Evolutionary conservation across 169 alveolate species (phyloP).

Genomic region (Amoebophrya sp.): DNA sequence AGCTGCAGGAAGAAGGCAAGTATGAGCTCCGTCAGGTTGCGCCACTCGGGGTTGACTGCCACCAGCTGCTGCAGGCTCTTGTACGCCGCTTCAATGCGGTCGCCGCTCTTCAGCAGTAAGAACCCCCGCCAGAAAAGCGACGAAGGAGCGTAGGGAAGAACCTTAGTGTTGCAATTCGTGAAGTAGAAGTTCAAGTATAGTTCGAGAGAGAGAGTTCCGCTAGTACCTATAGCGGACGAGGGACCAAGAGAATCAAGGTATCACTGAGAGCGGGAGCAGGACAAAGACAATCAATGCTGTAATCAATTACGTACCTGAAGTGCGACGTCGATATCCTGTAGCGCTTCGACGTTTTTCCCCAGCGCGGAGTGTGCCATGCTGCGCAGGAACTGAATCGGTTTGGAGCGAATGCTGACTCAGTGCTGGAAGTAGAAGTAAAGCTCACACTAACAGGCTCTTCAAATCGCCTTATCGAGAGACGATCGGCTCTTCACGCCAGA

Average conservation of each 20-base stretch:
- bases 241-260: too few relatives aligned
- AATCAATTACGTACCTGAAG: neutral
- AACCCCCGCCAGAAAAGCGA: neutral
- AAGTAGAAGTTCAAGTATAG: too few relatives aligned
- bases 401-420: too few relatives aligned
- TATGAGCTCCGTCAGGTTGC: neutral
- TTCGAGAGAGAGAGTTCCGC: too few relatives aligned
- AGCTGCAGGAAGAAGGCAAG: neutral
- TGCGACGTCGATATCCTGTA: neutral
- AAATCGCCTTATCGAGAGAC: too few relatives aligned
- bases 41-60: neutral
- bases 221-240: too few relatives aligned
- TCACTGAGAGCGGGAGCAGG: too few relatives aligned
- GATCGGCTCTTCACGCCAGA: too few relatives aligned
- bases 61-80: neutral
- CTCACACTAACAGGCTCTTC: too few relatives aligned
- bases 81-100: neutral
- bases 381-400: neutral
- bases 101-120: neutral
- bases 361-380: neutral
- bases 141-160: neutral
- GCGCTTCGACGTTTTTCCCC: neutral
- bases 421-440: too few relatives aligned
- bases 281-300: too few relatives aligned
- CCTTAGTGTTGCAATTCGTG: too few relatives aligned